Evolutionary conservation across 73 alveolate genomes (phyloP), one percentile per base, ranked within the genome.

Genomic region (Loxodes magnus): DNA sequence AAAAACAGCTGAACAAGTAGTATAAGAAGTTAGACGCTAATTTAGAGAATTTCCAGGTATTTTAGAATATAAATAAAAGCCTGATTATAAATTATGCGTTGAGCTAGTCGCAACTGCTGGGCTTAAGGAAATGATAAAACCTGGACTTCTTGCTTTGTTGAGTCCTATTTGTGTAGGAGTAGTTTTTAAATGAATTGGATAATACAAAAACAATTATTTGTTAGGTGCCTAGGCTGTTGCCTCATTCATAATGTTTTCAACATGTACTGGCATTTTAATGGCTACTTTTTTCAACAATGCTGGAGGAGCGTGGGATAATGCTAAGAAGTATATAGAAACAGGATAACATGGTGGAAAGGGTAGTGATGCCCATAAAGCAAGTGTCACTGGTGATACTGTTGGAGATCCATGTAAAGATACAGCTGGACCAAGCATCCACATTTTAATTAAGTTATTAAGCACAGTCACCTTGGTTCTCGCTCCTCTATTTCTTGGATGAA

Each of bases 271-370:
- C 2, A 85, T 86, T 25, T 49, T 86, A 35, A 63, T 64, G 75
- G 96, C 96, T 10, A 56, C 82, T 42, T 86, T 86, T 65, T 67
- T 86, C 56, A 86, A 86, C 62, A 86, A 84, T 42, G 96, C 92
- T 5, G 96, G 96, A 21, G 96, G 96, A 2, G 96, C 96, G 3
- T 86, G 96, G 96, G 96, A 86, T 64, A 86, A 86, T 43, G 90
- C 91, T 34, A 86, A 86, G 74, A 86, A 86, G 46, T 86, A 75
- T 51, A 67, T 86, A 31, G 96, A 86, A 33, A 79, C 88, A 7
- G 96, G 96, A 9, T 82, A 37, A 14, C 65, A 67, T 38, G 96
- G 92, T 12, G 96, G 96, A 1, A 86, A 86, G 49, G 92, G 94
- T 16, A 63, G 88, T 25, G 96, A 84, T 7, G 89, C 96, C 5